Base-by-base conservation (phyloP, 176 grass and related monocot genomes). In the Carex littledalei region DNA sequence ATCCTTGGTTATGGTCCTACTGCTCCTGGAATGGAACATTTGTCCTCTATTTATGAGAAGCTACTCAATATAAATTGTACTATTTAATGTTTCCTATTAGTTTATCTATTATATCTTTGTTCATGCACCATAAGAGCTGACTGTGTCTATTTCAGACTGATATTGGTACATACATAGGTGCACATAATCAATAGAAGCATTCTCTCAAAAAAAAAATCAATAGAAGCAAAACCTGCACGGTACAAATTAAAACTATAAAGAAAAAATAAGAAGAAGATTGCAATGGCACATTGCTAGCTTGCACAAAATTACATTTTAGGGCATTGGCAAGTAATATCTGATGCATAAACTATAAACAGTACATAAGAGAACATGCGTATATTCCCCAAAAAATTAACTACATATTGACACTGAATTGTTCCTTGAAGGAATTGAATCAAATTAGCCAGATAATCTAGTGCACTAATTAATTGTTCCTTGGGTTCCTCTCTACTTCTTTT, bases 21-120 rank as follows among this genome's bases (percentile, higher is more conserved):
- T 55, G 63, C 64, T 12, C 37, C 78, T 43, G 45, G 35, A 31
- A 83, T 83, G n/a, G 63, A 83, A 83, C 43, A 29, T 83, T 67
- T 83, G 57, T 60, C n/a, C n/a, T 68, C 81, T 69, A 55, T 43
- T 68, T 83, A 68, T 68, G 62, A 65, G 60, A 81, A 83, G 13
- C 20, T 83, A 68, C 81, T 83, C 8, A 32, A 50, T 69, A 67
- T 78, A 57, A 56, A 32, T 56, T 17, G 26, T 57, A n/a, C 52
- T 56, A 10, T 34, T 63, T 69, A 68, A 54, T 68, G 20, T 22
- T 68, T 67, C 47, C 41, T 54, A 32, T n/a, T 69, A 68, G n/a
- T 69, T 81, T 69, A 54, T 83, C 63, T 34, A 49, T 83, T 49
- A 31, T 81, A 20, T 83, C 57, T 10, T 6, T 57, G 21, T 78